phyloP scores from a whole-genome alignment of 192 early-diverging fungal genomes.

The Coemansia umbellata region DNA sequence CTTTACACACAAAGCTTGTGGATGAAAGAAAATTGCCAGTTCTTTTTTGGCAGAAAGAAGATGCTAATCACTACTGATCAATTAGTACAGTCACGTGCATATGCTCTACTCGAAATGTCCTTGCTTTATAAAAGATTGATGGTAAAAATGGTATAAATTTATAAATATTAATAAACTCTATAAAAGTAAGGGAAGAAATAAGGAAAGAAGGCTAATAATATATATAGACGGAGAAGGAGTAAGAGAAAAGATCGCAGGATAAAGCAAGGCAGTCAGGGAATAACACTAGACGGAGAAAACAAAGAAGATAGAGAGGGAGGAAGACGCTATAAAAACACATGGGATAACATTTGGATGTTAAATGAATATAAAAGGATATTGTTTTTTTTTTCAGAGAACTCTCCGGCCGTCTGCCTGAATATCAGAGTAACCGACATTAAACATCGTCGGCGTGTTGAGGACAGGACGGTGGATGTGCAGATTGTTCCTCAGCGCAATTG shows the following conservation, averaged over 20 bases:
- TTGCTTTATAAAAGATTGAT: no score
- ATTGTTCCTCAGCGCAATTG: constrained; percentile 35
- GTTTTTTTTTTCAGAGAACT: constrained; percentile 6
- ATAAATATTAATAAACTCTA: no score
- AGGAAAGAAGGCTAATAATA: no score
- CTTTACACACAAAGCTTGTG: neutral
- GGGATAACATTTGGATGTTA: neutral
- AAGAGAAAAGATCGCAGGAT: neutral
- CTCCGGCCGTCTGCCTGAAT: constrained; percentile 8
- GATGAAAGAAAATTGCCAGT: no score
- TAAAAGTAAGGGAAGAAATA: no score
- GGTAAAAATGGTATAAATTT: no score
- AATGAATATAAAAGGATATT: neutral
- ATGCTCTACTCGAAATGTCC: no score
- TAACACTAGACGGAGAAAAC: no score
- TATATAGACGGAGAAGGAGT: no score
- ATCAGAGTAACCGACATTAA: constrained; percentile 5
- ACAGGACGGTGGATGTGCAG: constrained; percentile 39
- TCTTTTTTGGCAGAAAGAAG: no score
- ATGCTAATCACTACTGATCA: no score
- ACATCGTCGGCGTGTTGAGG: constrained; percentile 37
- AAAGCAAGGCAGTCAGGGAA: neutral
- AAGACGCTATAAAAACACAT: neutral
- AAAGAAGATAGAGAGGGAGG: neutral
- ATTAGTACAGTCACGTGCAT: no score